Conservation (phyloP, 192 early-diverging fungal species). For the Linnemannia elongata region DNA sequence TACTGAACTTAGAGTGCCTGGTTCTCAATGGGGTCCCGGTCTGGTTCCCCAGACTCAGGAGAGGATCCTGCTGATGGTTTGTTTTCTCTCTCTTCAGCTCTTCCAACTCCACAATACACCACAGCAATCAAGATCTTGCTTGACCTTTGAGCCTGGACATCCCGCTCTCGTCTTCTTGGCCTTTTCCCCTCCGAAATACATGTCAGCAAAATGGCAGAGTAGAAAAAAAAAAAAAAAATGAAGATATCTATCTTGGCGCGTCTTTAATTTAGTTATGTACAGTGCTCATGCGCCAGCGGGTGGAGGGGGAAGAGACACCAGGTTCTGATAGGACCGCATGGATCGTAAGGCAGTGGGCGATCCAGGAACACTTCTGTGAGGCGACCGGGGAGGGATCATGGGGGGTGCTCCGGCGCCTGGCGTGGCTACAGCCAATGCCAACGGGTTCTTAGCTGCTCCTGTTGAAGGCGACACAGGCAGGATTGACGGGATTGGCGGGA, state of each 20-base stretch:
- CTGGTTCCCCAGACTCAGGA: not conserved
- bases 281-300: not conserved
- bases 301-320: not conserved
- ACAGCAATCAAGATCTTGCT: not conserved
- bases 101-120: not conserved
- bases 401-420: slow-evolving; percentile 4
- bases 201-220: not conserved
- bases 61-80: not conserved
- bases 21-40: not conserved
- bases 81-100: not conserved
- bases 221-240: not conserved
- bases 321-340: slow-evolving; percentile 11
- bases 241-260: not conserved
- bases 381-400: slow-evolving; percentile 34
- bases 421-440: not conserved
- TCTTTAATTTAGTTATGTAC: not conserved
- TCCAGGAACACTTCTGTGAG: slow-evolving; percentile 28
- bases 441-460: slow-evolving; percentile 4
- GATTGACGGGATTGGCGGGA: not conserved
- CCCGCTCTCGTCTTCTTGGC: not conserved
- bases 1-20: not conserved
- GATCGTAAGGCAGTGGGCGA: slow-evolving; percentile 36
- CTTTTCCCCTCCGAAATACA: not conserved
- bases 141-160: not conserved
- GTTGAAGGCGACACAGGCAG: not conserved